These are phyloP conservation scores for Xylaria sp. DNA, from an alignment of 2,329 filamentous ascomycete species.

Conservation along the genomic window DNA sequence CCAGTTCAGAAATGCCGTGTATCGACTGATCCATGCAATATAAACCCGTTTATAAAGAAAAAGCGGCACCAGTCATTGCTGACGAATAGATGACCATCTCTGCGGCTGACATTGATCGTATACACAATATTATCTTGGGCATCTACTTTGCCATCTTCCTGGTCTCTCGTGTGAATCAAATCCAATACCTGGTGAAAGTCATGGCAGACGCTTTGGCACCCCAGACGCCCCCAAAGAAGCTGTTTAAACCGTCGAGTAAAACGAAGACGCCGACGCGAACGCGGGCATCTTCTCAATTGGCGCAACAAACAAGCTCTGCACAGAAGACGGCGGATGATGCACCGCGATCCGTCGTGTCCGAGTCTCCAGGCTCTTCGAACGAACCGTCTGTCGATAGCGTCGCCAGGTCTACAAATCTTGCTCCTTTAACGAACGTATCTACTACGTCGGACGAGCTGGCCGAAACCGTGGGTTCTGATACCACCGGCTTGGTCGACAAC, in stretches of 20 bases:
- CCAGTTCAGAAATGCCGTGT: neutral
- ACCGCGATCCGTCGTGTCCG: slow-evolving; percentile 19
- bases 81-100: slow-evolving; percentile 22
- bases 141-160: slow-evolving; percentile 43
- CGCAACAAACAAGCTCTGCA: slow-evolving; percentile 7
- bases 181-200: slow-evolving; percentile 34
- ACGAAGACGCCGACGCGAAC: slow-evolving; percentile 46
- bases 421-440: slow-evolving; percentile 37
- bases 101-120: slow-evolving; percentile 34
- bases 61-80: neutral
- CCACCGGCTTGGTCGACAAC: slow-evolving; percentile 38
- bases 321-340: slow-evolving; percentile 1
- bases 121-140: slow-evolving; percentile 41
- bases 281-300: slow-evolving; percentile 32
- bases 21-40: slow-evolving; percentile 14
- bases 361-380: slow-evolving; percentile 18
- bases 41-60: slow-evolving; percentile 12
- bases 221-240: slow-evolving; percentile 47
- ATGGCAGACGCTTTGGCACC: slow-evolving; percentile 46
- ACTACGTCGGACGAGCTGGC: slow-evolving; percentile 30
- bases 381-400: slow-evolving; percentile 29
- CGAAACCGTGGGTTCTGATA: slow-evolving; percentile 36
- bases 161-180: slow-evolving; percentile 38
- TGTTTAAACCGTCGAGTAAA: slow-evolving; percentile 49
- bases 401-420: slow-evolving; percentile 35